A percentile compares a stretch with the other conserved stretches of the same genome.
These are phyloP conservation scores for Phytophthora lateralis DNA, from an alignment of 352 stramenopile genomes.

Conservation along the genomic window DNA sequence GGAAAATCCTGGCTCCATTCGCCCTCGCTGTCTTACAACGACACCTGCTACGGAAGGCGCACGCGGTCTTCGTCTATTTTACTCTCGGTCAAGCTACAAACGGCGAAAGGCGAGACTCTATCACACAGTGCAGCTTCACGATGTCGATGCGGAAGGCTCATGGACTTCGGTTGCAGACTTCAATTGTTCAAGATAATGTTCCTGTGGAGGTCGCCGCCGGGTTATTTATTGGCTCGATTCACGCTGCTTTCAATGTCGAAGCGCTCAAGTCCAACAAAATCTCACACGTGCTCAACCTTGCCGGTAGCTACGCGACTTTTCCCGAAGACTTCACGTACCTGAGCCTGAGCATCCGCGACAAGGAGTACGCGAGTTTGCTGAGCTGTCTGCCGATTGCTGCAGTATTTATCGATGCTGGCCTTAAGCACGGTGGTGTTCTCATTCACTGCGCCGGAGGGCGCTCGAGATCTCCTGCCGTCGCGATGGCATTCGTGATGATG, in stretches of 20 bases:
- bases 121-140: background rate
- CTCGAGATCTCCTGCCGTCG: constrained; percentile 82
- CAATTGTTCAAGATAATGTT: constrained; percentile 87
- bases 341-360: constrained; percentile 89
- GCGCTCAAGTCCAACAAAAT: constrained; percentile 75
- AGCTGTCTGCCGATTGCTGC: constrained; percentile 79
- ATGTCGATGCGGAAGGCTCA: constrained; percentile 61
- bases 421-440: constrained; percentile 71
- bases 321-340: constrained; percentile 90
- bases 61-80: constrained; percentile 1
- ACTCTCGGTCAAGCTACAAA: background rate
- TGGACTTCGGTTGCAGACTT: constrained; percentile 61
- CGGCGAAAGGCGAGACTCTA: background rate
- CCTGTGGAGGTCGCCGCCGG: constrained; percentile 67
- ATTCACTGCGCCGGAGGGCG: constrained; percentile 87
- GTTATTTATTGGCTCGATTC: constrained; percentile 87
- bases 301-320: constrained; percentile 86
- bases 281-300: constrained; percentile 88
- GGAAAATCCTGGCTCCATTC: constrained; percentile 9
- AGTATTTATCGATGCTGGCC: constrained; percentile 81
- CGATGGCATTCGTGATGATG: constrained; percentile 83
- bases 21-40: constrained; percentile 16
- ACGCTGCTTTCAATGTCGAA: constrained; percentile 89
- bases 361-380: constrained; percentile 89
- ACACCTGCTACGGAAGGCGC: constrained; percentile 13